A percentile compares a stretch with the other conserved stretches of the same genome.
Conservation (phyloP, 176 grass and related monocot genomes). For the Chloris gayana region DNA sequence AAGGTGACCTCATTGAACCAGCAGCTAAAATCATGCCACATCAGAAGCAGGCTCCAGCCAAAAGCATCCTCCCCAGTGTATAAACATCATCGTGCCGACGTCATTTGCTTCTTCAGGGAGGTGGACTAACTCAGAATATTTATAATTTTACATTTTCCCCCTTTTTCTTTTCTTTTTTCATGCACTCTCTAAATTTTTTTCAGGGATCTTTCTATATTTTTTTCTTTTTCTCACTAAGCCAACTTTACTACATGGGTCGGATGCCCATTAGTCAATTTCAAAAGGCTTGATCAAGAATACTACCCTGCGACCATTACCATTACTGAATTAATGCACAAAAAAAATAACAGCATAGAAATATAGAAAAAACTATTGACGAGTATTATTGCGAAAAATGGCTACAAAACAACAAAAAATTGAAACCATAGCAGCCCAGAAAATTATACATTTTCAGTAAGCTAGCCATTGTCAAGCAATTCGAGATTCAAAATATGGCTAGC, state of each 20-base stretch:
- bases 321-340: slow-evolving; percentile 49
- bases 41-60: slow-evolving; percentile 30
- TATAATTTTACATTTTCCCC: not conserved
- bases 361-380: not conserved
- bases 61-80: slow-evolving; percentile 28
- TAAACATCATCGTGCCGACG: slow-evolving; percentile 32
- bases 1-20: slow-evolving; percentile 31
- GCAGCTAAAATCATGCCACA: slow-evolving; percentile 33
- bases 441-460: not conserved
- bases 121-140: slow-evolving; percentile 27
- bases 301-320: slow-evolving; percentile 67
- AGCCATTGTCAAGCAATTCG: not conserved
- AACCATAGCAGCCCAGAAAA: not conserved
- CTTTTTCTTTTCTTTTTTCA: not conserved
- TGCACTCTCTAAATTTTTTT: slow-evolving; percentile 39
- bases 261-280: slow-evolving; percentile 29
- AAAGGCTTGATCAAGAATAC: slow-evolving; percentile 46
- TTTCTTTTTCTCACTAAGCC: slow-evolving; percentile 3
- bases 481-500: not conserved
- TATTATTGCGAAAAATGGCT: slow-evolving; percentile 18
- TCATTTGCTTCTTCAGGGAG: slow-evolving; percentile 47
- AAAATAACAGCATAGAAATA: slow-evolving; percentile 4
- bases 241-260: slow-evolving; percentile 27
- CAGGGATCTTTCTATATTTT: slow-evolving; percentile 26
- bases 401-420: not conserved